These are phyloP conservation scores for Irpex sp. DNA, from an alignment of 1,284 basidiomycete species.

Conservation along the genomic window DNA sequence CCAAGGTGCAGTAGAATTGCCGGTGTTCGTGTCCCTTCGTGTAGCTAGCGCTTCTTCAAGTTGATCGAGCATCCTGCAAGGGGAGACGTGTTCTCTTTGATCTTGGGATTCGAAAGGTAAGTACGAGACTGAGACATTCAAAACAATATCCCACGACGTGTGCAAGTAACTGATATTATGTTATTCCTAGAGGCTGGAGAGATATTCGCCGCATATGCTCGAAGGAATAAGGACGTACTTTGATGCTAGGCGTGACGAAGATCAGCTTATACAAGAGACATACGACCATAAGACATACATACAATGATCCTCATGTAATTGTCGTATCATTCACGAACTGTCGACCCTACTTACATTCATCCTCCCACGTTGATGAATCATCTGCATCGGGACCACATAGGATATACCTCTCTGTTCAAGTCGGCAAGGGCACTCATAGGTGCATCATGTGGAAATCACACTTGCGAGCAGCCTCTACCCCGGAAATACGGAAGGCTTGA, in stretches of 20 bases:
- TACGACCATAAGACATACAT: slow-evolving; percentile 1
- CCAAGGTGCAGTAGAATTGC: too few relatives aligned
- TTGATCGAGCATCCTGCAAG: too few relatives aligned
- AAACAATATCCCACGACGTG: too few relatives aligned
- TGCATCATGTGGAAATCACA: not conserved
- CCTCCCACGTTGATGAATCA: not conserved
- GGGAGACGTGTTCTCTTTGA: not conserved
- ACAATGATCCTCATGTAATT: slow-evolving; percentile 6
- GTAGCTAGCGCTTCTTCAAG: too few relatives aligned
- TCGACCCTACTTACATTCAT: not conserved
- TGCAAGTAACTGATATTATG: too few relatives aligned
- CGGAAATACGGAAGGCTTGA: not conserved
- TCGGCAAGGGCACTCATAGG: slow-evolving; percentile 4
- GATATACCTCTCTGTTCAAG: slow-evolving; percentile 1
- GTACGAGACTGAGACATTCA: not conserved
- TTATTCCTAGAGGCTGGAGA: not conserved
- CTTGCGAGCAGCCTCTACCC: not conserved
- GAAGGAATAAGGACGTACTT: not conserved
- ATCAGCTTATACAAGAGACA: slow-evolving; percentile 1
- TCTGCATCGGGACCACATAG: slow-evolving; percentile 9
- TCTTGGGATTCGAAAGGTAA: slow-evolving; percentile 8
- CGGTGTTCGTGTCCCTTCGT: too few relatives aligned
- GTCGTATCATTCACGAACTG: not conserved
- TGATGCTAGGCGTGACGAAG: slow-evolving; percentile 2
- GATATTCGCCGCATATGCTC: slow-evolving; percentile 4